Evolutionary conservation across 306 rosid species (phyloP).

Genomic region (Vigna hirtella): DNA sequence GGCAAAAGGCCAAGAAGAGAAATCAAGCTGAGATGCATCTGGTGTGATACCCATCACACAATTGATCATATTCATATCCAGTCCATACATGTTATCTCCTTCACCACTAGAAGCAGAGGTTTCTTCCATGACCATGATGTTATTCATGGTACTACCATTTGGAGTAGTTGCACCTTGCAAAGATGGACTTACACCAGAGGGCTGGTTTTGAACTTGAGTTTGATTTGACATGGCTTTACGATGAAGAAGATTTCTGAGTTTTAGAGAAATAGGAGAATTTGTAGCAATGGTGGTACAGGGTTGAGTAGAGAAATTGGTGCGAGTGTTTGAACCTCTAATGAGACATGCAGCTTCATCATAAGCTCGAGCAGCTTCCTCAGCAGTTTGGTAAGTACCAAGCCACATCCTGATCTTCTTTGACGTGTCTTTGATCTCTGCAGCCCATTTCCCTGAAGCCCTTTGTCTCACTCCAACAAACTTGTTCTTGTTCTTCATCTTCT

Average conservation of each 20-base stretch:
- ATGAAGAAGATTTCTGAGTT: slow-evolving; percentile 69
- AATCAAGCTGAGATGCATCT: slow-evolving; percentile 40
- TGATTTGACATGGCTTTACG: slow-evolving; percentile 43
- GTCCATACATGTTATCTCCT: slow-evolving; percentile 37
- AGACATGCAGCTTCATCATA: slow-evolving; percentile 86
- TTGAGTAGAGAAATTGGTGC: slow-evolving; percentile 69
- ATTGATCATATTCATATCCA: slow-evolving; percentile 57
- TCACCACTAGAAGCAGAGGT: slow-evolving; percentile 23
- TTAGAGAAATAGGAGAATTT: slow-evolving; percentile 68
- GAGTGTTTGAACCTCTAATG: slow-evolving; percentile 74
- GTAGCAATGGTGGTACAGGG: slow-evolving; percentile 27
- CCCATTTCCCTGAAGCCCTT: slow-evolving; percentile 94
- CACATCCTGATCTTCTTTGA: slow-evolving; percentile 79
- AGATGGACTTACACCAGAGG: slow-evolving; percentile 6
- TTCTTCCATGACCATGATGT: slow-evolving; percentile 37
- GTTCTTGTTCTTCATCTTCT: slow-evolving; percentile 29
- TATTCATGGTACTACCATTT: slow-evolving; percentile 1
- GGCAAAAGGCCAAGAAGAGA: slow-evolving; percentile 55
- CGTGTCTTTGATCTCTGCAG: slow-evolving; percentile 93
- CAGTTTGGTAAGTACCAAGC: slow-evolving; percentile 81
- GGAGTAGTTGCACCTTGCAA: slow-evolving; percentile 18
- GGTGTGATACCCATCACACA: slow-evolving; percentile 42
- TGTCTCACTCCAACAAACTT: slow-evolving; percentile 88
- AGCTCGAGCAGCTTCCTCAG: slow-evolving; percentile 90
- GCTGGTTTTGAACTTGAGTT: slow-evolving; percentile 29